These are phyloP conservation scores for Candida sanyaensis DNA, from an alignment of 1,139 yeast species.

Conservation along the genomic window DNA sequence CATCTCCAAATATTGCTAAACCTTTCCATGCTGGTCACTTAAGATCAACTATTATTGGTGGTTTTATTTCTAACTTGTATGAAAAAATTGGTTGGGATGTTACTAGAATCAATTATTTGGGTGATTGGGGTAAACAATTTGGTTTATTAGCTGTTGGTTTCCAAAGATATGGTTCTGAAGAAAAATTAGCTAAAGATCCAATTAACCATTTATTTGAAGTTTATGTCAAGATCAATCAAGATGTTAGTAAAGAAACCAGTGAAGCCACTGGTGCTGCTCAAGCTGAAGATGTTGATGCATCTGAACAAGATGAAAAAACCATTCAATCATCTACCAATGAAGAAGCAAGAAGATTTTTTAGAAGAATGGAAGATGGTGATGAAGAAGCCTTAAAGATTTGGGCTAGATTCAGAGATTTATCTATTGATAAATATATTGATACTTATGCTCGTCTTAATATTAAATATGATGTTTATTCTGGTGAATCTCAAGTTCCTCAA, in stretches of 20 bases:
- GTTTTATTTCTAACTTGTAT: slow-evolving; percentile 88
- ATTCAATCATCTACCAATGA: slow-evolving; percentile 56
- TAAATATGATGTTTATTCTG: slow-evolving; percentile 83
- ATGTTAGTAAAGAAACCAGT: slow-evolving; percentile 60
- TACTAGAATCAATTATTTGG: slow-evolving; percentile 86
- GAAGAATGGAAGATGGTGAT: slow-evolving; percentile 93
- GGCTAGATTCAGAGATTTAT: slow-evolving; percentile 86
- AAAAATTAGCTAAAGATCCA: slow-evolving; percentile 72
- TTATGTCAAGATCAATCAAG: slow-evolving; percentile 84
- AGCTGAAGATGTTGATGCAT: slow-evolving; percentile 30
- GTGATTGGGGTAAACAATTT: slow-evolving; percentile 99
- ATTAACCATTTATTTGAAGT: slow-evolving; percentile 94
- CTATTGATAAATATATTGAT: slow-evolving; percentile 80
- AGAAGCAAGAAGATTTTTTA: slow-evolving; percentile 86
- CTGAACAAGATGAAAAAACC: slow-evolving; percentile 15
- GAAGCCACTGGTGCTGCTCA: slow-evolving; percentile 44
- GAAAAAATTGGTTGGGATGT: slow-evolving; percentile 93
- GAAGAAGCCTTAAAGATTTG: slow-evolving; percentile 75
- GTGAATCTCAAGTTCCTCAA: slow-evolving; percentile 91
- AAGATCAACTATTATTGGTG: slow-evolving; percentile 97
- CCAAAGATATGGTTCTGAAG: slow-evolving; percentile 80
- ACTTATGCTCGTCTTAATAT: slow-evolving; percentile 94
- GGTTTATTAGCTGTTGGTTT: slow-evolving; percentile 95
- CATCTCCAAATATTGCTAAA: slow-evolving; percentile 98
- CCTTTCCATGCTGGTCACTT: slow-evolving; percentile 99